Evolutionary conservation across 495 filamentous ascomycete genomes (phyloP).

Genomic region (Viridothelium virens): DNA sequence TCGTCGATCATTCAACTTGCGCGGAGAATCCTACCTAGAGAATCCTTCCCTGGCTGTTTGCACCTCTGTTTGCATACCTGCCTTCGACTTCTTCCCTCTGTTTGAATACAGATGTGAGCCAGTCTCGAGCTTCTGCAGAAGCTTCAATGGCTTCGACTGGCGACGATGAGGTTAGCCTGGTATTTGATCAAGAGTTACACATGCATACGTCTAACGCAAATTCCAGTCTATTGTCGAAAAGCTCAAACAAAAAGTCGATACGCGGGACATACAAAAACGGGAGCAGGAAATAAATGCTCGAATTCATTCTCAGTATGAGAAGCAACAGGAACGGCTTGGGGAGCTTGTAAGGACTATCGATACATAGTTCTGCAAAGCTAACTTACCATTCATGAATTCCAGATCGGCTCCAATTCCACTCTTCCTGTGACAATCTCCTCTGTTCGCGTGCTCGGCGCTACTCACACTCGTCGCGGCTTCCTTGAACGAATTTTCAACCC

Average conservation of each 20-base stretch:
- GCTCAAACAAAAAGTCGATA: conserved; percentile 54
- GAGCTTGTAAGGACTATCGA: conserved; percentile 40
- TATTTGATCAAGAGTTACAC: too few species aligned
- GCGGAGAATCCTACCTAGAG: not conserved
- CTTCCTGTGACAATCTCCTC: conserved; percentile 72
- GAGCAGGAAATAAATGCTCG: conserved; percentile 55
- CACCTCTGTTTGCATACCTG: not conserved
- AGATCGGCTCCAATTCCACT: conserved; percentile 75
- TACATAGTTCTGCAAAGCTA: conserved; percentile 31
- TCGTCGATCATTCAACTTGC: not conserved
- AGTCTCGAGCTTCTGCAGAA: not conserved
- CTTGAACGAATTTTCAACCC: conserved; percentile 72
- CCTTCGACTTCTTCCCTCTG: not conserved
- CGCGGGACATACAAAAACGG: conserved; percentile 51
- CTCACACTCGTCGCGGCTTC: conserved; percentile 69
- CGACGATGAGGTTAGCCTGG: not conserved
- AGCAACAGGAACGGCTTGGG: conserved; percentile 54
- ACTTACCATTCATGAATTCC: conserved; percentile 21
- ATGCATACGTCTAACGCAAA: not conserved
- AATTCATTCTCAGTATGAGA: conserved; percentile 56
- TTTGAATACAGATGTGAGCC: not conserved
- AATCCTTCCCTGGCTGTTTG: not conserved
- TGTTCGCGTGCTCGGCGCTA: conserved; percentile 69
- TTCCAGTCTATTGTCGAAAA: conserved; percentile 39
- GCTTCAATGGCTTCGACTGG: conserved; percentile 1